A percentile compares a stretch with the other conserved stretches of the same genome.
Conservation (phyloP, 306 rosid genomes). For the Dalbergia cochinchinensis region DNA sequence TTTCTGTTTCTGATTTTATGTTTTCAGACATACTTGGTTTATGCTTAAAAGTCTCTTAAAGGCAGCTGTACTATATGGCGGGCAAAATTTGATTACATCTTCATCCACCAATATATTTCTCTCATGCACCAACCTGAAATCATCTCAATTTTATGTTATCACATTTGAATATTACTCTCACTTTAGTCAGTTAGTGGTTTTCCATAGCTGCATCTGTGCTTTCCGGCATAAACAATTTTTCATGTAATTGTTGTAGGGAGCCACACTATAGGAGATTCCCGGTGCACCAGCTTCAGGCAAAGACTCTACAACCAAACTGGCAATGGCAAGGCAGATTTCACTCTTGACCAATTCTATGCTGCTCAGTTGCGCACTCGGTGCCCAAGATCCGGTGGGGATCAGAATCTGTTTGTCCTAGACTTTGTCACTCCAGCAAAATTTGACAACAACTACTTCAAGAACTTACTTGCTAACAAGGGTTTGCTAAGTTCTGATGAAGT, state of each 20-base stretch:
- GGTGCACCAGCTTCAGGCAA: constrained; percentile 96
- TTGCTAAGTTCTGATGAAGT: constrained; percentile 82
- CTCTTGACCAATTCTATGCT: constrained; percentile 69
- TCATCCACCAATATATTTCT: neutral
- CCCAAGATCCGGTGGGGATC: constrained; percentile 93
- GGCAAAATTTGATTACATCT: neutral
- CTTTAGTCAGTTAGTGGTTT: neutral
- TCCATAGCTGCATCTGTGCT: neutral
- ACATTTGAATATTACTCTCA: neutral
- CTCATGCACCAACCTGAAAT: neutral
- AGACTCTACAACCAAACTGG: constrained; percentile 93
- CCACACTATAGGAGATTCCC: constrained; percentile 87
- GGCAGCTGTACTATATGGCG: neutral
- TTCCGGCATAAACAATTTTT: neutral
- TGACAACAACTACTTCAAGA: constrained; percentile 83
- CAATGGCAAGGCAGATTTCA: constrained; percentile 73
- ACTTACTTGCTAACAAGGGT: constrained; percentile 73
- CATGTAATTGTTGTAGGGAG: constrained; percentile 62
- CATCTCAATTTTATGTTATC: neutral
- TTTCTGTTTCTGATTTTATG: neutral
- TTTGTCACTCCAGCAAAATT: constrained; percentile 78
- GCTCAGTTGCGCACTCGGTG: constrained; percentile 65
- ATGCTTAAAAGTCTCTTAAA: neutral
- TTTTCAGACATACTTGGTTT: constrained; percentile 17
- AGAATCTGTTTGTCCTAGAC: constrained; percentile 81